Conservation (phyloP, 2,329 filamentous ascomycete species). For the Escovopsis sp. region DNA sequence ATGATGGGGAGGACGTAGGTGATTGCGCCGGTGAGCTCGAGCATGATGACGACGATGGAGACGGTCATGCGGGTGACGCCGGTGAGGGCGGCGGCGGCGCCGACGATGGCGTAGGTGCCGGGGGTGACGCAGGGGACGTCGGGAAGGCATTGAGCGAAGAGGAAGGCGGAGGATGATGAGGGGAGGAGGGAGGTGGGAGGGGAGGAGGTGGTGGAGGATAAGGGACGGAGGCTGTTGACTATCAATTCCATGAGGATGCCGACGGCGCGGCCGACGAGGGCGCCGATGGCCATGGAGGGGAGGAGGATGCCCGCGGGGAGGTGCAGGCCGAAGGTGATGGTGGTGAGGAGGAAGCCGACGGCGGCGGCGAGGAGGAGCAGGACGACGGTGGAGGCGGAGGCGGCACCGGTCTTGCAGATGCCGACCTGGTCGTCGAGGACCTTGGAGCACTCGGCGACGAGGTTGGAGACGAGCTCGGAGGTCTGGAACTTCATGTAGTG, state of each 20-base stretch:
- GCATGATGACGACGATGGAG: conserved; percentile 98
- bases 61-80: conserved; percentile 94
- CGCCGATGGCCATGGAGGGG: conserved; percentile 90
- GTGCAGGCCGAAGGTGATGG: conserved; percentile 82
- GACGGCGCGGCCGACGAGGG: conserved; percentile 73
- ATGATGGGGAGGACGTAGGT: conserved; percentile 97
- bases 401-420: conserved; percentile 75
- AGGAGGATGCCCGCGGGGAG: conserved; percentile 93
- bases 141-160: conserved; percentile 69
- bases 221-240: conserved; percentile 63
- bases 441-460: conserved; percentile 81
- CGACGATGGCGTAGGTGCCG: conserved; percentile 91
- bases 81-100: conserved; percentile 83
- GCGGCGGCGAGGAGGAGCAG: conserved; percentile 69
- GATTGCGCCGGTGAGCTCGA: conserved; percentile 89
- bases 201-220: too few relatives aligned
- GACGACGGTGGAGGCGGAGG: conserved; percentile 67
- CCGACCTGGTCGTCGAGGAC: conserved; percentile 75
- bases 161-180: conserved; percentile 6
- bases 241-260: conserved; percentile 83
- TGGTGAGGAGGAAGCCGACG: conserved; percentile 71
- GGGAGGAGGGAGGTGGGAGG: too few relatives aligned
- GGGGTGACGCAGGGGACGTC: conserved; percentile 82
- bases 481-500: conserved; percentile 90
- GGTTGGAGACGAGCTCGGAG: conserved; percentile 76